Evolutionary conservation across 768 basidiomycete species (phyloP), one percentile per base, ranked within the genome.

Genomic region (Boletus barrowsii): DNA sequence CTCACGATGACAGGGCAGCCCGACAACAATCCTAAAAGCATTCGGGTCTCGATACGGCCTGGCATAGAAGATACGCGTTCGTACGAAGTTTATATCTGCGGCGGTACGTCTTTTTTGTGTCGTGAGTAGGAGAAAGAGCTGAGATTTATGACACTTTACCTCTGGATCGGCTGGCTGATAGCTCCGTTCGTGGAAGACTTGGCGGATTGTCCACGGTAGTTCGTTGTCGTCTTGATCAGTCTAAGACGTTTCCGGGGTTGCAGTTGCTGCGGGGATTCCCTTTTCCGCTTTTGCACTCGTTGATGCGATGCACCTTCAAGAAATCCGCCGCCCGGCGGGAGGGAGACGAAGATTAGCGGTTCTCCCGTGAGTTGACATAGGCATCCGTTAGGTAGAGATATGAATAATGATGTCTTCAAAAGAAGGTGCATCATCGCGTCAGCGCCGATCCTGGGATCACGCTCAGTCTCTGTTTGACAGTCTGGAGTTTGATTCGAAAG

Each of bases 311-410:
- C 60, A 4, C 26, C 51, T 3, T 53, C 46, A 36, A 72, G 55
- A 24, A 55, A 53, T 20, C 52, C 54, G 6, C 54, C 50, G 0
- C 47, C 47, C 3, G 37, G 51, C 1, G 69, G 68, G 60, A 72
- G 58, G 14, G 69, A 72, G 1, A 73, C 59, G 36, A 79, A 76
- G 24, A 83, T 73, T 22, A 96, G 67, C 0, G 89, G 86, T 35
- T 76, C 75, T 5, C 95, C 95, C 0, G 86, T 82, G 53, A 97
- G 67, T 68, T 98, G 95, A 56, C 88, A 88, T 36, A 87, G 79
- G 64, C 92, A 95, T 18, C 82, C 84, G 63, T 97, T 96, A 0
- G 88, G 88, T 20, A 97, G 70, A 3, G 87, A 75, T 15, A 88
- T 64, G 66, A 93, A 98, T 17, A 95, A 57, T 10, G 83, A 87